phyloP scores from a whole-genome alignment of 2,329 filamentous ascomycete genomes.

The Ceratocystis cacaofunesta region DNA sequence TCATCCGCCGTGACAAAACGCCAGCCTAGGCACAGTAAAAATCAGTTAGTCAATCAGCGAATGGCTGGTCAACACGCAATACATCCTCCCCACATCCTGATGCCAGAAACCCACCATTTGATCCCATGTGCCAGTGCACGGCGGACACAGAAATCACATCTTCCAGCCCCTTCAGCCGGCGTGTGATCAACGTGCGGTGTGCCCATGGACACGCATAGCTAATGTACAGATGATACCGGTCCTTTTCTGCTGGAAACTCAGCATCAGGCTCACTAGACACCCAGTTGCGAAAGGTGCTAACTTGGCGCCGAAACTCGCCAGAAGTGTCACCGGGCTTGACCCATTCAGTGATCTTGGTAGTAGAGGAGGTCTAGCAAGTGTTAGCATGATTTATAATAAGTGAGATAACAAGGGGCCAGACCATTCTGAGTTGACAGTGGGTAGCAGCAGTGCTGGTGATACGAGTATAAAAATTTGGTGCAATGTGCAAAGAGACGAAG shows the following conservation, averaged over 20 bases:
- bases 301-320: slow-evolving; percentile 86
- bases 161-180: slow-evolving; percentile 83
- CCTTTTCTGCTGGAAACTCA: slow-evolving; percentile 71
- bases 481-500: neutral
- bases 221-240: slow-evolving; percentile 85
- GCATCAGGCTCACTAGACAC: slow-evolving; percentile 59
- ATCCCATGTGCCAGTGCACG: slow-evolving; percentile 82
- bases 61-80: neutral
- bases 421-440: slow-evolving; percentile 1
- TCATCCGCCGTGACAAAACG: slow-evolving; percentile 57
- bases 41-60: neutral
- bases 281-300: slow-evolving; percentile 65
- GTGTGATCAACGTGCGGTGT: slow-evolving; percentile 71
- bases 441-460: neutral
- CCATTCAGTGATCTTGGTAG: slow-evolving; percentile 58
- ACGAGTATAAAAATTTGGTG: neutral
- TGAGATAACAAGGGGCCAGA: neutral
- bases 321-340: slow-evolving; percentile 60
- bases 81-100: neutral
- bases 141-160: slow-evolving; percentile 63
- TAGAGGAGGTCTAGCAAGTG: neutral
- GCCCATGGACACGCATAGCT: slow-evolving; percentile 94
- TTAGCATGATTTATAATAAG: neutral
- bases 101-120: slow-evolving; percentile 30
- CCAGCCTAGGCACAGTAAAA: slow-evolving; percentile 34